A percentile compares a stretch with the other conserved stretches of the same genome.
phyloP scores from a whole-genome alignment of 805 yeast genomes.

The Ogataea siamensis region DNA sequence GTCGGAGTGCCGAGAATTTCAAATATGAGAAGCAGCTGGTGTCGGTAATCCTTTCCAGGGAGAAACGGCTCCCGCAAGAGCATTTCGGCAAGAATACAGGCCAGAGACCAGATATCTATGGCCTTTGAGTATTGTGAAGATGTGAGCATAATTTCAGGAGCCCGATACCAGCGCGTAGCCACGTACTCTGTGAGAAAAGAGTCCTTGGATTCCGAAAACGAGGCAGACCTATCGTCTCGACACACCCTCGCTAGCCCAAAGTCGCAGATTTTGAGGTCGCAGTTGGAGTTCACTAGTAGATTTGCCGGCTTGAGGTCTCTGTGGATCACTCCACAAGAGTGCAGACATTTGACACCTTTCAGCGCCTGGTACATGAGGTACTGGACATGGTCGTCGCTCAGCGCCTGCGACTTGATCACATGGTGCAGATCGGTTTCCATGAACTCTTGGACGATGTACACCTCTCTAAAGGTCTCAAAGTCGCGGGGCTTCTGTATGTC shows the following conservation, averaged over 20 bases:
- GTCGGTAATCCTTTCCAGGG: conserved; percentile 73
- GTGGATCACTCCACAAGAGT: conserved; percentile 71
- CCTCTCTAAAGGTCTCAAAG: conserved; percentile 63
- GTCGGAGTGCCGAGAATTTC: conserved; percentile 72
- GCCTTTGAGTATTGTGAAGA: conserved; percentile 72
- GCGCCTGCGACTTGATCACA: conserved; percentile 53
- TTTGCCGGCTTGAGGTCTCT: conserved; percentile 78
- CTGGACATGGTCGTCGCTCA: conserved; percentile 67
- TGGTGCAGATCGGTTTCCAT: conserved; percentile 75
- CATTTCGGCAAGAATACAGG: conserved; percentile 75
- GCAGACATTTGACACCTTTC: conserved; percentile 68
- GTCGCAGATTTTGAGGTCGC: conserved; percentile 77
- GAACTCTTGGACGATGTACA: conserved; percentile 70
- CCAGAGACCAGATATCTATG: conserved; percentile 79
- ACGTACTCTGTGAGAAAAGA: conserved; percentile 71
- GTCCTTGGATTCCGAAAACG: conserved; percentile 24
- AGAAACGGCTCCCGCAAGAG: conserved; percentile 59
- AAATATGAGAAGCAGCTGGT: conserved; percentile 64
- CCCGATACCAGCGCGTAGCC: conserved; percentile 83
- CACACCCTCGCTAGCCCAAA: conserved; percentile 70
- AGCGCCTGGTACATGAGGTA: conserved; percentile 69
- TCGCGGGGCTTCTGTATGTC: conserved; percentile 65
- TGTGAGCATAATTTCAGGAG: conserved; percentile 80
- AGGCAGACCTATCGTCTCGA: conserved; percentile 42
- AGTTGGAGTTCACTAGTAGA: conserved; percentile 60